Conservation (phyloP, 2,329 filamentous ascomycete species). For the Alternaria consortialis region DNA sequence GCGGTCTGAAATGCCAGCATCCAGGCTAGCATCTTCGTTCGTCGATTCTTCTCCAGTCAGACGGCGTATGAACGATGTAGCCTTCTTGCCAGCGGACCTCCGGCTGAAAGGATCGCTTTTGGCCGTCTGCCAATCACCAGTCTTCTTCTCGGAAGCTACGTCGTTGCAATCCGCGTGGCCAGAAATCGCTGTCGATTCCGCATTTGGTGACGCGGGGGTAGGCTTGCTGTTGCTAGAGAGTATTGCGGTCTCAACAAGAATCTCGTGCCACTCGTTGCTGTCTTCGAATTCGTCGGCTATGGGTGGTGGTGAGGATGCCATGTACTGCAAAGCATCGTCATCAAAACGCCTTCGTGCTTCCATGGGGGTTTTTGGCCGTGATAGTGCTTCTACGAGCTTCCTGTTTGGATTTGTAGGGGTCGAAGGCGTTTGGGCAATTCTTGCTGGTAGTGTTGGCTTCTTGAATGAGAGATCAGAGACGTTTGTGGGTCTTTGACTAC, state of each 20-base stretch:
- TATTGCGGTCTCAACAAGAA: conserved; percentile 26
- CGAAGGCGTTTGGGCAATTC: conserved; percentile 18
- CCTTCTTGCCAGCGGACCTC: conserved; percentile 14
- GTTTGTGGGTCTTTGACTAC: conserved; percentile 13
- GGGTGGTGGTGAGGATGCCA: conserved; percentile 29
- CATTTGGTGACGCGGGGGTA: conserved; percentile 52
- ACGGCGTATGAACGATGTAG: conserved; percentile 37
- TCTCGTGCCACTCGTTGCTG: conserved; percentile 5
- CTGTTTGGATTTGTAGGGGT: conserved; percentile 23
- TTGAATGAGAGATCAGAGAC: conserved; percentile 22
- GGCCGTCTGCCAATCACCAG: conserved; percentile 38
- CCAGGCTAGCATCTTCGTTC: neutral
- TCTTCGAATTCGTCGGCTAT: conserved; percentile 7
- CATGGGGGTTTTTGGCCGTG: conserved; percentile 16
- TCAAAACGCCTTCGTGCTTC: conserved; percentile 5
- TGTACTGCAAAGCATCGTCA: conserved; percentile 3
- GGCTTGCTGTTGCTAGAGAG: conserved; percentile 55
- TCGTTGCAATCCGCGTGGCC: conserved; percentile 40
- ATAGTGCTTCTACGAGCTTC: conserved; percentile 7
- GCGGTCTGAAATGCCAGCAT: neutral
- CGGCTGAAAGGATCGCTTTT: conserved; percentile 41
- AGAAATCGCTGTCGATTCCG: conserved; percentile 53
- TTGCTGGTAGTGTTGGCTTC: conserved; percentile 24
- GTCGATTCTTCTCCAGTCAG: conserved; percentile 30
- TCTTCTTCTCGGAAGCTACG: conserved; percentile 41